Conservation (phyloP, 768 basidiomycete species). For the Mycena venus region DNA sequence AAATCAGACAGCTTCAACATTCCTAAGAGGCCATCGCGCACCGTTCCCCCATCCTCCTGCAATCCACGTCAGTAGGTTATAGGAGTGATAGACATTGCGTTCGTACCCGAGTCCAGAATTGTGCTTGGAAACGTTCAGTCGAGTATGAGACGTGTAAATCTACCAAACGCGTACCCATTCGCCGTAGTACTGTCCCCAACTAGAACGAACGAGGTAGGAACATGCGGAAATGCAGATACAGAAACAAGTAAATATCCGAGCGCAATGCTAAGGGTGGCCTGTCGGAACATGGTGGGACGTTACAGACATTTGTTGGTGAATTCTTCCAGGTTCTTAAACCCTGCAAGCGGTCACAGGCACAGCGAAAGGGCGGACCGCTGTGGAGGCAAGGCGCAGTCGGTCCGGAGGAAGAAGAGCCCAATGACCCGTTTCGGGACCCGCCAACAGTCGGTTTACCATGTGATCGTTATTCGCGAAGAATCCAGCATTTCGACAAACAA, state of each 20-base stretch:
- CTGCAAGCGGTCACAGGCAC: conserved; percentile 4
- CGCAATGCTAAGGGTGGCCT: conserved; percentile 2
- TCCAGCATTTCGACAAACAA: conserved; percentile 3
- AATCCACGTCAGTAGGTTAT: too few relatives aligned
- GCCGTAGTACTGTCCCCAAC: conserved; percentile 58
- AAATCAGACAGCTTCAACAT: not conserved
- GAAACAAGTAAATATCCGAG: conserved; percentile 4
- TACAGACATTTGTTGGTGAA: not conserved
- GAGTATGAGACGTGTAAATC: not conserved
- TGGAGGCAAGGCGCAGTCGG: conserved; percentile 1
- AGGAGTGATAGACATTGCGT: not conserved
- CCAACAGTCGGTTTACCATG: not conserved
- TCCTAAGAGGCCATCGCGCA: not conserved
- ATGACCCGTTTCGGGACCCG: not conserved
- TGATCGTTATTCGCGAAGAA: conserved; percentile 1
- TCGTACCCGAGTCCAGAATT: not conserved
- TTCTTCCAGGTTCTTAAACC: not conserved
- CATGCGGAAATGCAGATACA: not conserved
- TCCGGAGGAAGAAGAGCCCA: not conserved
- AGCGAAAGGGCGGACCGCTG: not conserved
- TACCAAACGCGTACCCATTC: conserved; percentile 44
- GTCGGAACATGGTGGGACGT: conserved; percentile 15
- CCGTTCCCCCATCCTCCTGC: conserved; percentile 55
- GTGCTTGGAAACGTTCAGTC: not conserved
- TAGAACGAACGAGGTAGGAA: conserved; percentile 52